These are phyloP conservation scores for Leccinum aurantiacum DNA, from an alignment of 768 basidiomycete species.

Conservation along the genomic window DNA sequence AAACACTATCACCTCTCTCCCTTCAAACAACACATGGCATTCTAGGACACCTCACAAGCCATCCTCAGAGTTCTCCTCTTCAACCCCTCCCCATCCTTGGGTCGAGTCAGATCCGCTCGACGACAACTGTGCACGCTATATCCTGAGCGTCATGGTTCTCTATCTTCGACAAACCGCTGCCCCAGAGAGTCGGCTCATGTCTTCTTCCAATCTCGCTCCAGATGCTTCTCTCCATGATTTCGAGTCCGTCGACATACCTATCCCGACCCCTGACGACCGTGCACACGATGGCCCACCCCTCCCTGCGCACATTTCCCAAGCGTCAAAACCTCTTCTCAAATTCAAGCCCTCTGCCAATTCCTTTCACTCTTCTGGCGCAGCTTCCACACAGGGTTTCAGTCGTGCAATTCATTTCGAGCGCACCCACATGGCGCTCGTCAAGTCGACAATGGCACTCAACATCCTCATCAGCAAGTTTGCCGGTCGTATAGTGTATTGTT, in stretches of 20 bases:
- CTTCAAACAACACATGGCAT: constrained; percentile 27
- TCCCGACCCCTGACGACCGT: constrained; percentile 21
- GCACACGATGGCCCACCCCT: constrained; percentile 27
- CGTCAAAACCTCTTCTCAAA: constrained; percentile 30
- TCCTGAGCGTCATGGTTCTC: constrained; percentile 79
- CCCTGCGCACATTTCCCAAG: constrained; percentile 43
- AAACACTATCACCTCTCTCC: constrained; percentile 37
- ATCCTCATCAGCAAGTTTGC: constrained; percentile 67
- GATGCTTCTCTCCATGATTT: constrained; percentile 71
- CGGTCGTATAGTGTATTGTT: constrained; percentile 78
- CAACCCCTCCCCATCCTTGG: constrained; percentile 42
- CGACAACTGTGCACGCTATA: constrained; percentile 77
- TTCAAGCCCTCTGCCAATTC: constrained; percentile 42
- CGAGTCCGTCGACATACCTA: constrained; percentile 52
- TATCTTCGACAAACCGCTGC: constrained; percentile 73
- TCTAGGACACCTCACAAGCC: constrained; percentile 36
- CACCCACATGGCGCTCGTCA: constrained; percentile 60
- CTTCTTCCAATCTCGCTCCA: constrained; percentile 59
- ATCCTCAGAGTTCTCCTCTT: constrained; percentile 41
- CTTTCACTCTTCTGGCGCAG: constrained; percentile 39
- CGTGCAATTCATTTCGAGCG: constrained; percentile 50
- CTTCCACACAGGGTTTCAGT: constrained; percentile 23
- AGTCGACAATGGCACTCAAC: constrained; percentile 55
- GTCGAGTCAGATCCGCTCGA: constrained; percentile 74
- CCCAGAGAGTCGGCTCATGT: constrained; percentile 54